These are phyloP conservation scores for Phytophthora sojae DNA, from an alignment of 352 stramenopile species.

Conservation along the genomic window DNA sequence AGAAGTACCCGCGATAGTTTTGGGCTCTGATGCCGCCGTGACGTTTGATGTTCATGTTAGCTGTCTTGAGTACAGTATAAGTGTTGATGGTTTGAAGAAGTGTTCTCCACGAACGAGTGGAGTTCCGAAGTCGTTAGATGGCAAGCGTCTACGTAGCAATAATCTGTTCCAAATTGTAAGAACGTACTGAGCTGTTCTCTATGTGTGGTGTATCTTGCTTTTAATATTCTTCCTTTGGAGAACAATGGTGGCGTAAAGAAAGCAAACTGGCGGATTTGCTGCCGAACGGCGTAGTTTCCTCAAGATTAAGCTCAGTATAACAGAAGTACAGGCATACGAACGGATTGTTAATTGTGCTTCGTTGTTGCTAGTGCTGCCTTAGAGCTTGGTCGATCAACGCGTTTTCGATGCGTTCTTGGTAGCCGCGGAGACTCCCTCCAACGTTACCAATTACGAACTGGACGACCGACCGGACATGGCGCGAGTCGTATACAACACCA, in stretches of 20 bases:
- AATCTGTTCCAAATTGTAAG: background rate
- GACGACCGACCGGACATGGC: constrained; percentile 42
- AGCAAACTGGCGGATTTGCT: too few species aligned
- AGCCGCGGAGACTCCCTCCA: constrained; percentile 42
- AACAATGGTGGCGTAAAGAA: too few species aligned
- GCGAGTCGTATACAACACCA: constrained; percentile 32
- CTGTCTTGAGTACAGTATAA: constrained; percentile 14
- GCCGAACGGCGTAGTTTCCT: too few species aligned
- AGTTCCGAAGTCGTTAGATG: constrained; percentile 19
- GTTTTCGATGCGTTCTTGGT: constrained; percentile 60
- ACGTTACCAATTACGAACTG: constrained; percentile 53
- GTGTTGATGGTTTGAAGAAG: constrained; percentile 14
- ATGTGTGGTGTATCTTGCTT: too few species aligned
- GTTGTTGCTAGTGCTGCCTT: background rate
- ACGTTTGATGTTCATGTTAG: constrained; percentile 17
- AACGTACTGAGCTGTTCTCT: background rate
- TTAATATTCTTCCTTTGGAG: too few species aligned
- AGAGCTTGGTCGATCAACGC: constrained; percentile 33
- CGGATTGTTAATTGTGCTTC: background rate
- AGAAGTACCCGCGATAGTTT: constrained; percentile 6
- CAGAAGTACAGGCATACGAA: background rate
- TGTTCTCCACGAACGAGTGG: constrained; percentile 7
- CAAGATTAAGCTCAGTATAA: background rate
- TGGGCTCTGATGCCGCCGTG: background rate
- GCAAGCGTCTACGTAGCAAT: background rate